These are phyloP conservation scores for Coniochaeta ligniaria DNA, from an alignment of 2,329 filamentous ascomycete species.

Conservation along the genomic window DNA sequence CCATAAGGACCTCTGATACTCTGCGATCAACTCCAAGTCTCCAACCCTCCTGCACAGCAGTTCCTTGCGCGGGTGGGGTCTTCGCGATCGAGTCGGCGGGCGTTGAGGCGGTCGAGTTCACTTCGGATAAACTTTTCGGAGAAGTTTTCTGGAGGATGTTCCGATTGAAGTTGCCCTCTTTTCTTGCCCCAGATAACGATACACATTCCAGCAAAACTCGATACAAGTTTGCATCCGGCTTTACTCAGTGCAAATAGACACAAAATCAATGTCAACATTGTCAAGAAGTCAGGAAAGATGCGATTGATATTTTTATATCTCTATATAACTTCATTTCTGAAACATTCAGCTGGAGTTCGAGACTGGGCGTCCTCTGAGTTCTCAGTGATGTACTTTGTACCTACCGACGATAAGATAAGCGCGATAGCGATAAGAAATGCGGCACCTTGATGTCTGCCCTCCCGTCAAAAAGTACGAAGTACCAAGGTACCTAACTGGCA, in stretches of 20 bases:
- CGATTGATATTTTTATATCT: too few species aligned
- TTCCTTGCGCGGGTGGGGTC: background rate
- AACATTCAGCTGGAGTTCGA: background rate
- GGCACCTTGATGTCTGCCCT: background rate
- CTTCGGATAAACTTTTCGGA: too few species aligned
- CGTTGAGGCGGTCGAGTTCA: background rate
- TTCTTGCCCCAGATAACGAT: background rate
- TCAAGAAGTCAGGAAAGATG: too few species aligned
- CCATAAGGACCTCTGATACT: background rate
- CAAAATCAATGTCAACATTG: background rate
- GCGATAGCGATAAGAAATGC: background rate
- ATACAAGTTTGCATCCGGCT: background rate
- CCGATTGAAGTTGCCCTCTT: background rate
- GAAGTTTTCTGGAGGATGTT: constrained; percentile 1
- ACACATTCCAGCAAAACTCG: background rate
- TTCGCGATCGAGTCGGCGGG: background rate
- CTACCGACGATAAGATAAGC: background rate
- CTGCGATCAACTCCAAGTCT: background rate
- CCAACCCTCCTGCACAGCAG: background rate
- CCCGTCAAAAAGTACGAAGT: background rate
- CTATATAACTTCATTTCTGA: too few species aligned
- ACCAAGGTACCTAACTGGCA: too few species aligned
- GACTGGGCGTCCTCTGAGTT: background rate
- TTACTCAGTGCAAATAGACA: background rate
- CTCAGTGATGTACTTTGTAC: too few species aligned